These are phyloP conservation scores for Rhynchospora pubera DNA, from an alignment of 176 grass and related monocot species.

Conservation along the genomic window DNA sequence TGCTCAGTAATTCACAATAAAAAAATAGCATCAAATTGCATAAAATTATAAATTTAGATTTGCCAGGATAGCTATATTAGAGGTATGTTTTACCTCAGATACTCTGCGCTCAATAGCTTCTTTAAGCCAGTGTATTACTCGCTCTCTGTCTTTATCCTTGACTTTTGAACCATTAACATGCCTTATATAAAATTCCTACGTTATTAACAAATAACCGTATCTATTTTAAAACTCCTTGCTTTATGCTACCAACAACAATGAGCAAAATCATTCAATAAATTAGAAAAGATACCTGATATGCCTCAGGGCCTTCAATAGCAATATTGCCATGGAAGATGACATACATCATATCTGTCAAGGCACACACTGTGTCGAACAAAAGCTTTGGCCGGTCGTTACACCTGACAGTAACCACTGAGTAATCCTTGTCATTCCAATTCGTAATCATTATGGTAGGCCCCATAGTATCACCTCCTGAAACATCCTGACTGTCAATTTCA, in stretches of 20 bases:
- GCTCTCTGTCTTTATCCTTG: slow-evolving; percentile 56
- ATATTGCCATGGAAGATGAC: slow-evolving; percentile 84
- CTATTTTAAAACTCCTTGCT: neutral
- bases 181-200: slow-evolving; percentile 79
- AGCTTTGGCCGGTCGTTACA: slow-evolving; percentile 81
- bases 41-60: neutral
- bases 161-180: slow-evolving; percentile 58
- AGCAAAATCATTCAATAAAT: neutral
- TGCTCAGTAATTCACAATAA: neutral
- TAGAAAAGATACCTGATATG: slow-evolving; percentile 60
- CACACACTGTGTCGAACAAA: slow-evolving; percentile 81
- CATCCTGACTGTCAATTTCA: slow-evolving; percentile 26
- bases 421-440: slow-evolving; percentile 81
- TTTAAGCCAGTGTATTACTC: slow-evolving; percentile 66
- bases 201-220: neutral
- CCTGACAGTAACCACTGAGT: slow-evolving; percentile 68
- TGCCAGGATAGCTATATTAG: neutral
- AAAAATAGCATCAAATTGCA: neutral
- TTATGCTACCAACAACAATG: slow-evolving; percentile 1
- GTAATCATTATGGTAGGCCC: slow-evolving; percentile 47
- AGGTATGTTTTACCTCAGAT: slow-evolving; percentile 52
- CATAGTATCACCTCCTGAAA: slow-evolving; percentile 16
- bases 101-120: slow-evolving; percentile 74
- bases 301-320: slow-evolving; percentile 38
- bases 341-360: slow-evolving; percentile 62